Percentiles rank a stretch among this genome's conserved stretches.
Conservation (phyloP, 1,139 yeast species). For the Candida sanyaensis region DNA sequence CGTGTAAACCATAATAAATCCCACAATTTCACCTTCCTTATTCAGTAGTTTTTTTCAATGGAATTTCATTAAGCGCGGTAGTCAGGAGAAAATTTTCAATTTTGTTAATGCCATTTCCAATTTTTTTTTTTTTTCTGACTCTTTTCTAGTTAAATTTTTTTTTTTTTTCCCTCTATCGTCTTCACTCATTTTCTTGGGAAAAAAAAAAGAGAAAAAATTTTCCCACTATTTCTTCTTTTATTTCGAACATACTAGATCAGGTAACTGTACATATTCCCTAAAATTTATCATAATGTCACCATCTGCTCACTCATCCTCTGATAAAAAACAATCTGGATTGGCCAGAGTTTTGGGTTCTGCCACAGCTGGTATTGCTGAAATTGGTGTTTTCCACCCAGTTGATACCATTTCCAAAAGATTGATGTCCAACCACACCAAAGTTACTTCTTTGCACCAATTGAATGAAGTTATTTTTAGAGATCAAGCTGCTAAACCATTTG, state of each 20-base stretch:
- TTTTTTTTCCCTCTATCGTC: background rate
- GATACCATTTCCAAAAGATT: slow-evolving; percentile 97
- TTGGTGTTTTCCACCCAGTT: slow-evolving; percentile 97
- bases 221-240: too few relatives aligned
- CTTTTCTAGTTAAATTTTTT: background rate
- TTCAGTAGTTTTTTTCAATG: background rate
- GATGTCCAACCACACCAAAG: slow-evolving; percentile 88
- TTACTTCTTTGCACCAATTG: slow-evolving; percentile 63
- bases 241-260: background rate
- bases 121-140: background rate
- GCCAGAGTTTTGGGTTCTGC: slow-evolving; percentile 97
- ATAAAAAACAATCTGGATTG: slow-evolving; percentile 83
- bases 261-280: background rate
- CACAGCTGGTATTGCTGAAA: slow-evolving; percentile 95
- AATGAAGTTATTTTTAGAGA: slow-evolving; percentile 87
- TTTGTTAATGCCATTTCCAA: background rate
- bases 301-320: slow-evolving; percentile 41
- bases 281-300: slow-evolving; percentile 45
- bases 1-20: too few relatives aligned
- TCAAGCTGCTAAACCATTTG: slow-evolving; percentile 70
- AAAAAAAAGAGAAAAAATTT: background rate
- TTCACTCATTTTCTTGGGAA: too few relatives aligned
- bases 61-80: background rate
- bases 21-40: background rate
- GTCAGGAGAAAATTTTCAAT: background rate